Evolutionary conservation across 768 basidiomycete genomes (phyloP).

Genomic region (Lentinula detonsa): DNA sequence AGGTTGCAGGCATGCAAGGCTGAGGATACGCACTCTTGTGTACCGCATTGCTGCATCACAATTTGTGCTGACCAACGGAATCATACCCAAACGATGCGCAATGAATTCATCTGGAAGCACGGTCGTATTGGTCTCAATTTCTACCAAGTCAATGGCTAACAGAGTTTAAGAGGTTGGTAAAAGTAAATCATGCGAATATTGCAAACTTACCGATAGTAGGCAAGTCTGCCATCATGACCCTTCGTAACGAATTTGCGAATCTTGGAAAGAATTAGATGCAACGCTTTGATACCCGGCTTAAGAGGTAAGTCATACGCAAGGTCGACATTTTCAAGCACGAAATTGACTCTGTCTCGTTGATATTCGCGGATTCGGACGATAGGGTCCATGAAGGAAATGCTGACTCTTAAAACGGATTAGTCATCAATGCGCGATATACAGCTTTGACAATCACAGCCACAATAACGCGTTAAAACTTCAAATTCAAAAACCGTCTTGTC

Average conservation of each 20-base stretch:
- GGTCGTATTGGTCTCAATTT: conserved; percentile 85
- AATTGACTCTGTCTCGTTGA: conserved; percentile 81
- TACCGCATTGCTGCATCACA: conserved; percentile 87
- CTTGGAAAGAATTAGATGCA: conserved; percentile 32
- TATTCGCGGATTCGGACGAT: conserved; percentile 80
- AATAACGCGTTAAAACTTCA: not conserved
- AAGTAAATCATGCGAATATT: not conserved
- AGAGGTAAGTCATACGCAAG: conserved; percentile 60
- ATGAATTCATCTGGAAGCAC: conserved; percentile 97
- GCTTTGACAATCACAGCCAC: conserved; percentile 1
- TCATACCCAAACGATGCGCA: conserved; percentile 91
- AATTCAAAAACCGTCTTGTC: not conserved
- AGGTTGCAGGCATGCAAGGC: not conserved
- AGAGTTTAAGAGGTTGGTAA: not conserved
- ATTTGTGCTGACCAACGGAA: conserved; percentile 82
- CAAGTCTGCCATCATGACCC: conserved; percentile 95
- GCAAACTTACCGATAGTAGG: conserved; percentile 80
- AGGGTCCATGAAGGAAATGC: conserved; percentile 37
- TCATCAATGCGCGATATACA: not conserved
- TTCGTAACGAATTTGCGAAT: conserved; percentile 89
- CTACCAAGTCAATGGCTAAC: conserved; percentile 89
- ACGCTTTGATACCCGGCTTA: conserved; percentile 8
- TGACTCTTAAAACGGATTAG: not conserved
- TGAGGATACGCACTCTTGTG: conserved; percentile 47
- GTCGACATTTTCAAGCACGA: conserved; percentile 94